Conservation (phyloP, 352 stramenopile species). For the Sclerospora graminicola region DNA sequence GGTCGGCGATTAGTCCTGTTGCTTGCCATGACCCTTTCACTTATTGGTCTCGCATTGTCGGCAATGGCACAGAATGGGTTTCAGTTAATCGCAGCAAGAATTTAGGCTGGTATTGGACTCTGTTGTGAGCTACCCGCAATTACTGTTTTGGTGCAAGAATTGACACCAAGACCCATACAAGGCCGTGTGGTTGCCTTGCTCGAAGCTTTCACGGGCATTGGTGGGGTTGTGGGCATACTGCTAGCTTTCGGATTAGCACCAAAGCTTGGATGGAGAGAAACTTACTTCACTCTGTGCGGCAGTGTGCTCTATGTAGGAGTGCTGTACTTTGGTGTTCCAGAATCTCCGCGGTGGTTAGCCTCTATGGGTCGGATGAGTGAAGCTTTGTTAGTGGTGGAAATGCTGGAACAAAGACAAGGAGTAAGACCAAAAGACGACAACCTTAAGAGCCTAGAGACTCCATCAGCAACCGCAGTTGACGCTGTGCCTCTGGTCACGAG, state of each 20-base stretch:
- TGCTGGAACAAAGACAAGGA: conserved; percentile 42
- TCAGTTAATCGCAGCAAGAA: conserved; percentile 41
- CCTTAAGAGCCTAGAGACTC: conserved; percentile 15
- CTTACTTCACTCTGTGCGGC: conserved; percentile 45
- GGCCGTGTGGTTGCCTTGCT: conserved; percentile 58
- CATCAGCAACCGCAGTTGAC: conserved; percentile 20
- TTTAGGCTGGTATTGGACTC: conserved; percentile 53
- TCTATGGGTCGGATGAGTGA: conserved; percentile 53
- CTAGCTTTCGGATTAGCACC: conserved; percentile 39
- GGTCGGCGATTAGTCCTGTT: conserved; percentile 59
- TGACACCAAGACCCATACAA: conserved; percentile 41
- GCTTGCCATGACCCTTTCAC: conserved; percentile 52
- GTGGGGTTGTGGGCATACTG: conserved; percentile 43
- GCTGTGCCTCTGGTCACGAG: too few species aligned
- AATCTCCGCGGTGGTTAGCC: conserved; percentile 68
- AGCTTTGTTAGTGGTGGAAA: conserved; percentile 41
- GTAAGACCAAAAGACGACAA: conserved; percentile 31
- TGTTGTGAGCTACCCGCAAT: conserved; percentile 48
- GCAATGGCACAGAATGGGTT: conserved; percentile 29
- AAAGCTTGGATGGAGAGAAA: conserved; percentile 45
- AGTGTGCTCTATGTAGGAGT: conserved; percentile 39
- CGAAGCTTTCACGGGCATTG: conserved; percentile 55
- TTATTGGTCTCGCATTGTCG: conserved; percentile 37
- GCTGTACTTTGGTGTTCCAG: conserved; percentile 40
- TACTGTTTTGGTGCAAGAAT: conserved; percentile 53